Base-by-base conservation (phyloP, 768 basidiomycete species). In the Tephrocybe rancida region DNA sequence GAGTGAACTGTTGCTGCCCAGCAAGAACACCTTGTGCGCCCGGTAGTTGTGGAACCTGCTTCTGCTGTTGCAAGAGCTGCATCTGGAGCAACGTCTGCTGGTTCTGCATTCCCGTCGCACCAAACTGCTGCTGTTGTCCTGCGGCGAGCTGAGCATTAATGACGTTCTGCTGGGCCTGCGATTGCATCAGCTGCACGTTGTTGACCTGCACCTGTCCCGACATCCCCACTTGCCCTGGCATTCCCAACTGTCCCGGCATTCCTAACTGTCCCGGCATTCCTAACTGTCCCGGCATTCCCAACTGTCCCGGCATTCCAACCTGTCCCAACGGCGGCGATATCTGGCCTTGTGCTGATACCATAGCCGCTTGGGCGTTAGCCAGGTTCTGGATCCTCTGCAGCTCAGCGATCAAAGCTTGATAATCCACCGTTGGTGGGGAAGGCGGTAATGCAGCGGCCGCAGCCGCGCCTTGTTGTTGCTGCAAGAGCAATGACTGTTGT, bases 401-500 rank as follows among this genome's bases (percentile, higher is more conserved):
- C 48, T 63, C 61, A 5, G 34, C 21, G 18, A 65, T 64, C 41
- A 65, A 44, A 32, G 38, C 54, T 35, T 48, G 48, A 50, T 65
- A 65, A 48, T 65, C 53, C 7, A 64, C 56, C 42, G 48, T 32
- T 19, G 49, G 58, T 1, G n/a, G 3, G 2, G 44, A 11, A 26
- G 49, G 26, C 5, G 21, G 9, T 22, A 45, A 19, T 3, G n/a
- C n/a, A 5, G 21, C 29, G 24, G 19, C 48, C 21, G 52, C 47
- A 3, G 34, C 26, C 25, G 34, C 19, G 21, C 52, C 52, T 16
- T 53, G 52, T 37, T 53, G 47, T 22, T 44, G 46, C 37, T 52
- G 42, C 43, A 25, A 32, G 3, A 44, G n/a, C 52, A 48, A 43
- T 24, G 44, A 19, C 44, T 54, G 59, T 45, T 59, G 56, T 2